These are phyloP conservation scores for Dillenia turbinata DNA, from an alignment of 164 flowering plant genomes.

Conservation along the genomic window DNA sequence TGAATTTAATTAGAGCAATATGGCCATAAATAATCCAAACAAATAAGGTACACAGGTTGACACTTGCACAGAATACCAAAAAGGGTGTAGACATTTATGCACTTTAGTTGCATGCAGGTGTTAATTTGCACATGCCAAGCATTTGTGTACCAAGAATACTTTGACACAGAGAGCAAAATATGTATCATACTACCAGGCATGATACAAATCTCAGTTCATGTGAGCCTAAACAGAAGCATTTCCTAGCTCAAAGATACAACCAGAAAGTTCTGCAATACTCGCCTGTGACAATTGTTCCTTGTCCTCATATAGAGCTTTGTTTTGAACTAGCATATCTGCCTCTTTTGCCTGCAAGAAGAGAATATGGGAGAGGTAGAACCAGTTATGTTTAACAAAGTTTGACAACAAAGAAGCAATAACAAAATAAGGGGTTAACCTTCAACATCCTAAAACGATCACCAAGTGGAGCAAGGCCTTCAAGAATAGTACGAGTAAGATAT, in stretches of 20 bases:
- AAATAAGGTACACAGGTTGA: too few species aligned
- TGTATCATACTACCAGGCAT: too few species aligned
- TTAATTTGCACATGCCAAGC: too few species aligned
- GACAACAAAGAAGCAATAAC: slow-evolving; percentile 1
- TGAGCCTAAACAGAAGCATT: too few species aligned
- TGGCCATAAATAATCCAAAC: too few species aligned
- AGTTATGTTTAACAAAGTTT: not conserved
- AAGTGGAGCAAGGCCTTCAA: slow-evolving; percentile 70
- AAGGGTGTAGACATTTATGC: too few species aligned
- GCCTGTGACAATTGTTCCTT: slow-evolving; percentile 93
- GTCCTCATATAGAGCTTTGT: slow-evolving; percentile 66
- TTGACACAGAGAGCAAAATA: too few species aligned
- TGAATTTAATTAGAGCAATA: not conserved
- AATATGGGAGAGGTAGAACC: not conserved
- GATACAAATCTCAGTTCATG: too few species aligned
- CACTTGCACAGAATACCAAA: too few species aligned
- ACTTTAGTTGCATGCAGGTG: too few species aligned
- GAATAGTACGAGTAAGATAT: slow-evolving; percentile 58
- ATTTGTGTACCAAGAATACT: too few species aligned
- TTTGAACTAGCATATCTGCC: slow-evolving; percentile 73
- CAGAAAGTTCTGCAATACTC: slow-evolving; percentile 4
- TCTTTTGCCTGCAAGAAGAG: slow-evolving; percentile 62
- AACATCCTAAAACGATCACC: slow-evolving; percentile 83
- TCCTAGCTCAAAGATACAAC: too few species aligned
- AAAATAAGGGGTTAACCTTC: slow-evolving; percentile 52